Percentiles rank a stretch among this genome's conserved stretches.
Evolutionary conservation across 352 stramenopile species (phyloP).

Genomic region (Phytophthora sp.): DNA sequence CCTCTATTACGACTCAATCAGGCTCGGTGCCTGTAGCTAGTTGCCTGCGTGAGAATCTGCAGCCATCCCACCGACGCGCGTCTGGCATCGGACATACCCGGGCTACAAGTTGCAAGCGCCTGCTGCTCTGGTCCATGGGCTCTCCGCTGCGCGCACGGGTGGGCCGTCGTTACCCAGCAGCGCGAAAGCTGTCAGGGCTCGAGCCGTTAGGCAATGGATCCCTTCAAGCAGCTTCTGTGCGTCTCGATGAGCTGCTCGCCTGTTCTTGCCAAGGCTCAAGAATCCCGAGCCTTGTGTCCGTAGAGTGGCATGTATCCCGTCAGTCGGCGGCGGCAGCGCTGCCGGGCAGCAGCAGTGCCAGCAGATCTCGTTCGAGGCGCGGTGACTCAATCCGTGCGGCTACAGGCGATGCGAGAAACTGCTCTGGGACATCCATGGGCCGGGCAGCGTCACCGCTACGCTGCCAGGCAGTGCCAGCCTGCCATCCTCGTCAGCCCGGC

Average conservation of each 20-base stretch:
- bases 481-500: neutral
- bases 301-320: constrained; percentile 28
- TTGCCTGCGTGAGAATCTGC: too few relatives aligned
- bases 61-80: too few relatives aligned
- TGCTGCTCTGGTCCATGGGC: neutral
- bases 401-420: constrained; percentile 19
- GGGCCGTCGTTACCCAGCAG: neutral
- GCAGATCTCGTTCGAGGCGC: neutral
- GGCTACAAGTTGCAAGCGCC: neutral
- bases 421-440: constrained; percentile 14
- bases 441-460: too few relatives aligned
- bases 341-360: neutral
- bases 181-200: neutral
- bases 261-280: too few relatives aligned
- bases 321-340: too few relatives aligned
- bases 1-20: too few relatives aligned
- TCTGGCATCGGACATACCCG: neutral
- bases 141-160: neutral
- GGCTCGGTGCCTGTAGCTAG: too few relatives aligned
- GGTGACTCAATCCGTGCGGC: too few relatives aligned
- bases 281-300: constrained; percentile 5
- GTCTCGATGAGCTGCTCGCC: too few relatives aligned
- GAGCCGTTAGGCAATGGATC: constrained; percentile 25
- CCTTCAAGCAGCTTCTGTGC: constrained; percentile 21
- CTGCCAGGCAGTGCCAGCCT: too few relatives aligned